Evolutionary conservation across 108 stramenopile species (phyloP), one percentile per base, ranked within the genome.

Genomic region (Nannochloropsis gaditana): DNA sequence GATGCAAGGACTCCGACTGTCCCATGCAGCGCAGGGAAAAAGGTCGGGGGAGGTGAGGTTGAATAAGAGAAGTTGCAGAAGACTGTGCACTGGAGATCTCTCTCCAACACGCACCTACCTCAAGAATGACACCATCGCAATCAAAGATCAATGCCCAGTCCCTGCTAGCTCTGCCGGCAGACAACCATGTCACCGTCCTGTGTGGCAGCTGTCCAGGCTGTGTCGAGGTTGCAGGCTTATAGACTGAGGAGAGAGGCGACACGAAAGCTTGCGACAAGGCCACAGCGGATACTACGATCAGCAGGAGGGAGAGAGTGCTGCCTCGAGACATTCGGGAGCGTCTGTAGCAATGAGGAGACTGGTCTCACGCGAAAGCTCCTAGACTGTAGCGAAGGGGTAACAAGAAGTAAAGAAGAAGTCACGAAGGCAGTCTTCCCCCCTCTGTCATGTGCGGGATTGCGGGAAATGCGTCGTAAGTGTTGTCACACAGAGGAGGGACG

Each of bases 111-210:
- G 44, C 10, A 31, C 41, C 2, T 82, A 86, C 88, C 88, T 89
- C 88, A 3, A 89, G 85, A 19, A 89, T 89, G 83, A 89, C 88
- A 9, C 88, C 88, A 45, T 89, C 88, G 50, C 88, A 89, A 47
- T 89, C 88, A 42, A 89, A 89, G 44, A 89, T 89, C 10, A 89
- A 43, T 8, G 85, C 88, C 88, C 88, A 85, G 11, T 73, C 59
- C n/a, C n/a, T 15, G 2, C 59, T 73, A 73, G 59, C 59, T 15
- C 59, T n/a, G 8, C 59, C 59, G 59, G 59, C 8, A 73, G 0
- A 73, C 19, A 73, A n/a, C n/a, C 59, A 2, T n/a, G n/a, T 73
- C 59, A n/a, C 59, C 15, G 59, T n/a, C 2, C 59, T n/a, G 15
- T n/a, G 19, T 73, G 19, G 59, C 59, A n/a, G 59, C 59, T 73